Evolutionary conservation across 768 basidiomycete species (phyloP).

Genomic region (Podaxis sp.): DNA sequence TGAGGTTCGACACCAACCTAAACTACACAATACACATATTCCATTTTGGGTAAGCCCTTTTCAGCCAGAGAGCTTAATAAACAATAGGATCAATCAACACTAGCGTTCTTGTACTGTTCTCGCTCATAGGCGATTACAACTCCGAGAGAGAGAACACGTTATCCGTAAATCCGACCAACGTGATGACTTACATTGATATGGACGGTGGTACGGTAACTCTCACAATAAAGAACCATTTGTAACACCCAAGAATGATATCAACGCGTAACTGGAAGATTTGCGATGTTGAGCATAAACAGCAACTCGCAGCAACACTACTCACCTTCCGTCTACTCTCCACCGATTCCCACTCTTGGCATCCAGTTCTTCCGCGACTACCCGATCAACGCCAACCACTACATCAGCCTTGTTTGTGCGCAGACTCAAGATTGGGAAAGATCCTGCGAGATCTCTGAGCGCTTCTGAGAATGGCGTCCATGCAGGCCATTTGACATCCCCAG

Average conservation of each 20-base stretch:
- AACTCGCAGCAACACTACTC: constrained; percentile 19
- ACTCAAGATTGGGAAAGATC: constrained; percentile 77
- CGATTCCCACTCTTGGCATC: constrained; percentile 54
- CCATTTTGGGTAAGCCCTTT: too few relatives aligned
- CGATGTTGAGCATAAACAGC: neutral
- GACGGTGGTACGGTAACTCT: neutral
- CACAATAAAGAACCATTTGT: neutral
- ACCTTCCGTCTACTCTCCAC: constrained; percentile 84
- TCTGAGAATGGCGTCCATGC: constrained; percentile 11
- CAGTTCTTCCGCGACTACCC: constrained; percentile 63
- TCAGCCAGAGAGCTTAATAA: neutral
- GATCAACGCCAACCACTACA: constrained; percentile 78
- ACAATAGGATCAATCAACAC: too few relatives aligned
- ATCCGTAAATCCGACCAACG: neutral
- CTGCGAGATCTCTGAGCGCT: constrained; percentile 64
- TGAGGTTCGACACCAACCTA: neutral
- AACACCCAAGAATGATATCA: constrained; percentile 30
- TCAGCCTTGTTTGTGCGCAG: constrained; percentile 95
- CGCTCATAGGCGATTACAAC: too few relatives aligned
- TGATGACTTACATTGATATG: neutral
- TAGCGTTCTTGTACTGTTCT: too few relatives aligned
- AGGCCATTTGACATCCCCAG: constrained; percentile 88
- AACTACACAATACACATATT: too few relatives aligned
- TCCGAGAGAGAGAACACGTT: too few relatives aligned
- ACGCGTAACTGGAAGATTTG: constrained; percentile 34